Percentiles rank a stretch among this genome's conserved stretches.
Evolutionary conservation across 176 grass and related monocot species (phyloP).

Genomic region (Juncus effusus): DNA sequence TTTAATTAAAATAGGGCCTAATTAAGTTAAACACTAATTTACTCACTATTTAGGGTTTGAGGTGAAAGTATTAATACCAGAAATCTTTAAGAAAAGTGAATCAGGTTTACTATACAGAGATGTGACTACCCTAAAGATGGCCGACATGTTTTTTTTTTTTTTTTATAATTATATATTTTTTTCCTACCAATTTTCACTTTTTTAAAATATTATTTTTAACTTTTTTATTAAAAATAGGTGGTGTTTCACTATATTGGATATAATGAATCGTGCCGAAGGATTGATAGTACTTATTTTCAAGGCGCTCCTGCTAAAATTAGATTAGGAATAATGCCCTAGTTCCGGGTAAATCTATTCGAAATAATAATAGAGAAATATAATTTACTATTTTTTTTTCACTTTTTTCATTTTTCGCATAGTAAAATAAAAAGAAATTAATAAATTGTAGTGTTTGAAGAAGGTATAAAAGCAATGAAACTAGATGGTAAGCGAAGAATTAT

Average conservation of each 20-base stretch:
- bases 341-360: conserved; percentile 59
- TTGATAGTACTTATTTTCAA: conserved; percentile 96
- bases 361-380: no score
- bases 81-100: conserved; percentile 62
- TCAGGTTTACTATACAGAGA: conserved; percentile 86
- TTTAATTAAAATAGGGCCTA: no score
- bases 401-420: background rate
- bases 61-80: conserved; percentile 82
- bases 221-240: conserved; percentile 42
- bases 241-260: conserved; percentile 90
- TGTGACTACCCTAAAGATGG: conserved; percentile 86
- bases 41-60: conserved; percentile 61
- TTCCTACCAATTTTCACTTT: no score
- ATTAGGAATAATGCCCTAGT: conserved; percentile 85
- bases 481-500: conserved; percentile 89
- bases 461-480: conserved; percentile 87
- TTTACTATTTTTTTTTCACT: background rate
- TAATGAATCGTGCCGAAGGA: conserved; percentile 91
- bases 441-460: conserved; percentile 95
- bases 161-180: conserved; percentile 10
- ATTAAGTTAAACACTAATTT: no score
- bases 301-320: conserved; percentile 85
- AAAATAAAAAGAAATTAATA: background rate
- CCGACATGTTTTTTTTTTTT: conserved; percentile 62
- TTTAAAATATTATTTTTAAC: conserved; percentile 8